Conservation (phyloP, 495 filamentous ascomycete genomes). For the Lindgomyces ingoldianus region DNA sequence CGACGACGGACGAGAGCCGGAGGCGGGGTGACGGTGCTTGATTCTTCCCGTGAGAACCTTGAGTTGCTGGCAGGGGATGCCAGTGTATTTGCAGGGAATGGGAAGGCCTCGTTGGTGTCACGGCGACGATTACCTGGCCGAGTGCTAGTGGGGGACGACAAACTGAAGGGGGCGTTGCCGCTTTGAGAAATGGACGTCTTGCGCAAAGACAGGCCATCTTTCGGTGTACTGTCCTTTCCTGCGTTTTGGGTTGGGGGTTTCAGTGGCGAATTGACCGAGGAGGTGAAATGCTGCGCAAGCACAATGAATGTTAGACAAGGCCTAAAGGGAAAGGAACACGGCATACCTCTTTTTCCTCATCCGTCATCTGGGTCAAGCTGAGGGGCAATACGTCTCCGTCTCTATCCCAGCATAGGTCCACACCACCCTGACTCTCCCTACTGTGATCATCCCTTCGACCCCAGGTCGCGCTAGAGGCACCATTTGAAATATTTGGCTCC, state of each 20-base stretch:
- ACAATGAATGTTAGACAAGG: constrained; percentile 5
- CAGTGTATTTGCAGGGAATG: constrained; percentile 55
- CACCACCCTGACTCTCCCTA: constrained; percentile 63
- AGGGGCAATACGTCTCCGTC: constrained; percentile 72
- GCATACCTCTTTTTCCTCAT: constrained; percentile 79
- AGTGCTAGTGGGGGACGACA: constrained; percentile 63
- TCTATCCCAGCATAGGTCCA: constrained; percentile 87
- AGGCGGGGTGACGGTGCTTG: constrained; percentile 60
- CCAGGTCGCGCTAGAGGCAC: constrained; percentile 67
- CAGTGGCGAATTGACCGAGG: constrained; percentile 87
- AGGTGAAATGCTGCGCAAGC: constrained; percentile 64
- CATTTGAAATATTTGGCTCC: constrained; percentile 69
- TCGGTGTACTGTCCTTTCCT: constrained; percentile 66
- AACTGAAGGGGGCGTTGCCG: constrained; percentile 50
- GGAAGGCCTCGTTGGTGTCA: constrained; percentile 77
- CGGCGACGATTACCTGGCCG: constrained; percentile 77
- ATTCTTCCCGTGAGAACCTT: constrained; percentile 62
- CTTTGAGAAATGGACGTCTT: constrained; percentile 74
- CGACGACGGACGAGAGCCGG: constrained; percentile 72
- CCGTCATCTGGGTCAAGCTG: constrained; percentile 71
- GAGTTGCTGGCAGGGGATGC: constrained; percentile 51
- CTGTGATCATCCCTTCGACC: constrained; percentile 67
- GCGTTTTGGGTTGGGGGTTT: constrained; percentile 75
- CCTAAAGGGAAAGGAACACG: background rate
- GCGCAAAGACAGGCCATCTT: constrained; percentile 59